Evolutionary conservation across 805 yeast species (phyloP).

Genomic region (Yarrowia yakushimensis): DNA sequence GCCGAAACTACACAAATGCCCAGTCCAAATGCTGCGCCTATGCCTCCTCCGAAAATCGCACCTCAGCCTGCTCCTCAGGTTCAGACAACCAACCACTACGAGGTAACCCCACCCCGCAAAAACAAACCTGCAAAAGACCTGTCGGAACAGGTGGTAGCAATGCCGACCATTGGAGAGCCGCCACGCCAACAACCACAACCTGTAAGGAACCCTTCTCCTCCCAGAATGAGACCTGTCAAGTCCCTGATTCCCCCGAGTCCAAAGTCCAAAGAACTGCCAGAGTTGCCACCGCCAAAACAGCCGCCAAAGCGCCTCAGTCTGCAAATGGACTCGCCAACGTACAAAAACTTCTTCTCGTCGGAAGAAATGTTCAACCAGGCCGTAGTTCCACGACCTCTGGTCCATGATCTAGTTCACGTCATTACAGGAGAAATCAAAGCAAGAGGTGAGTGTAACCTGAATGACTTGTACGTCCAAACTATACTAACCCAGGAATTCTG

Average conservation of each 20-base stretch:
- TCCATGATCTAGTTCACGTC: conserved; percentile 63
- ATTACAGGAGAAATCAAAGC: conserved; percentile 70
- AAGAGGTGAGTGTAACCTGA: conserved; percentile 46
- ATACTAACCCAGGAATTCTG: conserved; percentile 41
- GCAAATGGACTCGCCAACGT: background rate
- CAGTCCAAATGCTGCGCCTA: conserved; percentile 16
- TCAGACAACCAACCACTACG: conserved; percentile 9
- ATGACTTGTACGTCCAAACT: background rate
- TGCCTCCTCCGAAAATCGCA: conserved; percentile 18
- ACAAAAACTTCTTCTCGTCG: conserved; percentile 31
- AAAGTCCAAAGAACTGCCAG: background rate
- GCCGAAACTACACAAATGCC: background rate
- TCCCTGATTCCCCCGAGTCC: conserved; percentile 15
- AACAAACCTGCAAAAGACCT: background rate
- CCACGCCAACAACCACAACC: background rate
- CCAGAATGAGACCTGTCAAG: conserved; percentile 4
- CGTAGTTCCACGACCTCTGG: conserved; percentile 35
- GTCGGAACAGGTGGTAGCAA: background rate
- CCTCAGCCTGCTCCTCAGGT: background rate
- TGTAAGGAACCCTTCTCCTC: background rate
- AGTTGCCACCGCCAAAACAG: background rate
- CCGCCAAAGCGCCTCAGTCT: background rate
- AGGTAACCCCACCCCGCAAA: background rate
- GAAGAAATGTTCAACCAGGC: conserved; percentile 30
- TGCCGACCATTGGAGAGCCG: background rate